A percentile compares a stretch with the other conserved stretches of the same genome.
Evolutionary conservation across 2,329 filamentous ascomycete genomes (phyloP).

Genomic region (Aciculosporium take): DNA sequence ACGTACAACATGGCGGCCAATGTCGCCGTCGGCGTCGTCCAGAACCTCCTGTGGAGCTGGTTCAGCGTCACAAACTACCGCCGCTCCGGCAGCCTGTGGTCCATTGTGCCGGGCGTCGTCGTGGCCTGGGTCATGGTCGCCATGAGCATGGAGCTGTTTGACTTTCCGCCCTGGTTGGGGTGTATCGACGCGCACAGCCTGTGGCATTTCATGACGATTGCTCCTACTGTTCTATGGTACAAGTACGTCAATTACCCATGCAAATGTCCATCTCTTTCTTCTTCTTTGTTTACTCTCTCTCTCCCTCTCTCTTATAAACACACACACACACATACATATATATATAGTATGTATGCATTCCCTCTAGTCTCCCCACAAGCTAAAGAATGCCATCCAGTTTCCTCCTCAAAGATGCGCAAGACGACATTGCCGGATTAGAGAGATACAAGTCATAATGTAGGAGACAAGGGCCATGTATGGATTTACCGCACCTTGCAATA

Average conservation of each 20-base stretch:
- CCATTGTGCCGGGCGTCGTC: slow-evolving; percentile 77
- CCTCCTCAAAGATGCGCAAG: slow-evolving; percentile 68
- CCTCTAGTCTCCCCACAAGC: neutral
- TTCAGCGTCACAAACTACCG: slow-evolving; percentile 67
- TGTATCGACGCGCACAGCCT: slow-evolving; percentile 85
- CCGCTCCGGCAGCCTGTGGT: slow-evolving; percentile 60
- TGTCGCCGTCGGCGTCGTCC: slow-evolving; percentile 62
- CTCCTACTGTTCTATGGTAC: slow-evolving; percentile 82
- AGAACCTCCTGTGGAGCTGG: slow-evolving; percentile 74
- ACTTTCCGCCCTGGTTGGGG: slow-evolving; percentile 75
- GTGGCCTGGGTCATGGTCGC: slow-evolving; percentile 84
- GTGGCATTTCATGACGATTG: slow-evolving; percentile 90
- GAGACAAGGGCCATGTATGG: no score
- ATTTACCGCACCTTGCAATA: no score
- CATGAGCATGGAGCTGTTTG: slow-evolving; percentile 91
- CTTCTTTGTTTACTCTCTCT: no score
- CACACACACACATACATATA: neutral
- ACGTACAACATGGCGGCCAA: slow-evolving; percentile 97
- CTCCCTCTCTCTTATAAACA: no score
- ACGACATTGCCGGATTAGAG: slow-evolving; percentile 57
- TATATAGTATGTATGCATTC: neutral
- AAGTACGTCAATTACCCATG: slow-evolving; percentile 61
- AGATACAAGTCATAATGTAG: slow-evolving; percentile 47
- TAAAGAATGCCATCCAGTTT: slow-evolving; percentile 44
- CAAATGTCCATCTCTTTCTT: no score